phyloP scores from a whole-genome alignment of 345 rosid species.

The Iberis pinnata region DNA sequence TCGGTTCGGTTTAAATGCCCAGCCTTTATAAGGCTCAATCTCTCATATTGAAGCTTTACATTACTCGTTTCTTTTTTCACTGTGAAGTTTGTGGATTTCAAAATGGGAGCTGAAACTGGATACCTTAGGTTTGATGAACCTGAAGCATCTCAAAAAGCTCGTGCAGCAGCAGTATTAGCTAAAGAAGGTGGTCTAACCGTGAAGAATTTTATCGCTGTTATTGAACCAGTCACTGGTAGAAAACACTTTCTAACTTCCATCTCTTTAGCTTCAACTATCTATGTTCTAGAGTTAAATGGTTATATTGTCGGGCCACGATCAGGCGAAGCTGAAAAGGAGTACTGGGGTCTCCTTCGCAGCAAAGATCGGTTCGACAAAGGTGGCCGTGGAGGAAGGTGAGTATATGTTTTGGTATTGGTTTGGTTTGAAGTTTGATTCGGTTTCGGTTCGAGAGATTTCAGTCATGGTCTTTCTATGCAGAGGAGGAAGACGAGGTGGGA shows the following conservation, averaged over 20 bases:
- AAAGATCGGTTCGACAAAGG: slow-evolving; percentile 54
- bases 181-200: slow-evolving; percentile 70
- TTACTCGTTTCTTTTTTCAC: slow-evolving; percentile 1
- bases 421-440: not conserved
- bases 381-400: slow-evolving; percentile 72
- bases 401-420: not conserved
- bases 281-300: not conserved
- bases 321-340: slow-evolving; percentile 87
- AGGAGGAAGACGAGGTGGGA: slow-evolving; percentile 80
- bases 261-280: not conserved
- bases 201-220: slow-evolving; percentile 61
- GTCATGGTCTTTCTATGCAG: slow-evolving; percentile 32
- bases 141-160: slow-evolving; percentile 88
- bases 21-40: too few species aligned
- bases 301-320: not conserved
- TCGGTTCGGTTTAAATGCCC: too few species aligned
- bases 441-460: not conserved
- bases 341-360: slow-evolving; percentile 63
- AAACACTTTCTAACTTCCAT: not conserved
- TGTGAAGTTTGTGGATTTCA: slow-evolving; percentile 75
- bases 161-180: slow-evolving; percentile 88
- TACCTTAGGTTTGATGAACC: slow-evolving; percentile 75
- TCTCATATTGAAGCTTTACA: too few species aligned
- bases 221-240: slow-evolving; percentile 87
- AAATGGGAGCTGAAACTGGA: slow-evolving; percentile 73